These are phyloP conservation scores for Cladorrhinum sp. DNA, from an alignment of 2,329 filamentous ascomycete genomes.

Conservation along the genomic window DNA sequence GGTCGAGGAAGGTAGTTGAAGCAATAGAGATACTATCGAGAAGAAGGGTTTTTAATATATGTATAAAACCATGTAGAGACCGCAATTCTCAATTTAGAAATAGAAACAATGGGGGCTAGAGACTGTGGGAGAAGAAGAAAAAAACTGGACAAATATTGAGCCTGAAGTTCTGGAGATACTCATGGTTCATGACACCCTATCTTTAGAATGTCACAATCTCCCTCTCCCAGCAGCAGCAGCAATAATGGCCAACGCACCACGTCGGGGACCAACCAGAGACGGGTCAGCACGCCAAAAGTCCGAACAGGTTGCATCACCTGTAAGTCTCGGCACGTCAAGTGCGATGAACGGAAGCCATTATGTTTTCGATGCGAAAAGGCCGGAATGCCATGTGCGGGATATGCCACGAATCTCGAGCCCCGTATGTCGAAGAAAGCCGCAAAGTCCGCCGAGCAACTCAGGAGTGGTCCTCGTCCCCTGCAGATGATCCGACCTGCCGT, in stretches of 20 bases:
- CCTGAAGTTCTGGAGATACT: neutral
- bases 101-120: neutral
- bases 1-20: neutral
- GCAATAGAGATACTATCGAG: neutral
- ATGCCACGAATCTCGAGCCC: neutral
- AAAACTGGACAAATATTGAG: neutral
- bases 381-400: constrained; percentile 12
- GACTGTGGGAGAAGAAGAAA: no score
- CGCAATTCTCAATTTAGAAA: neutral
- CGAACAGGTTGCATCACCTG: constrained; percentile 25
- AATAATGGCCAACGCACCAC: neutral
- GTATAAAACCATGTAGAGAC: neutral
- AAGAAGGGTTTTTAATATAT: neutral
- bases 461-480: neutral
- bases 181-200: neutral
- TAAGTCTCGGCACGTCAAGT: constrained; percentile 26
- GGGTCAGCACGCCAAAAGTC: constrained; percentile 23
- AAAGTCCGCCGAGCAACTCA: neutral
- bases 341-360: constrained; percentile 28
- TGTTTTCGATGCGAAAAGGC: constrained; percentile 21
- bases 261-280: neutral
- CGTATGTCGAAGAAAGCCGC: neutral
- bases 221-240: neutral
- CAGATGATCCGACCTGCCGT: constrained; percentile 10
- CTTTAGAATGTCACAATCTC: neutral